Percentiles rank a stretch among this genome's conserved stretches.
Conservation (phyloP, 2,329 filamentous ascomycete genomes). For the Colletotrichum sp. region DNA sequence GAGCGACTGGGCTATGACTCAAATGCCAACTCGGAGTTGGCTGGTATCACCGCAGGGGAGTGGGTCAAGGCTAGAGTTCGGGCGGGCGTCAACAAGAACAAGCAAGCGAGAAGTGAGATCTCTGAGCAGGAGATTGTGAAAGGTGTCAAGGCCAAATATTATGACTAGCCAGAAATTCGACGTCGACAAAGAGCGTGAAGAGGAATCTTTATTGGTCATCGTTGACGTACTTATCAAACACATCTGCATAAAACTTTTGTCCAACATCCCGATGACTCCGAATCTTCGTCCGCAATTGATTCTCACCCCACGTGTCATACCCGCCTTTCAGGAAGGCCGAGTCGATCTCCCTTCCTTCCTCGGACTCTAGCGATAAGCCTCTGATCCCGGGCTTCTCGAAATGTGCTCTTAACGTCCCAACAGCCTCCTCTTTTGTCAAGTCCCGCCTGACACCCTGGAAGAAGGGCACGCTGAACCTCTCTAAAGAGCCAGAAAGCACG, state of each 20-base stretch:
- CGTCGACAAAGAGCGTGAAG: fast-evolving
- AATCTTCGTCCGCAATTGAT: conserved; percentile 58
- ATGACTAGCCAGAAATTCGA: conserved; percentile 25
- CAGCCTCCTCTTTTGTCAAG: conserved; percentile 48
- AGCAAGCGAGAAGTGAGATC: conserved; percentile 29
- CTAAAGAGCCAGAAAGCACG: conserved; percentile 36
- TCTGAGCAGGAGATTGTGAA: conserved; percentile 32
- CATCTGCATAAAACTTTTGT: conserved; percentile 47
- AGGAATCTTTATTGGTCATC: conserved; percentile 30
- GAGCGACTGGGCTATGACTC: conserved; percentile 32
- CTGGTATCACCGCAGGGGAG: conserved; percentile 37
- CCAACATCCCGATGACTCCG: conserved; percentile 56
- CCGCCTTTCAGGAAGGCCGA: conserved; percentile 53
- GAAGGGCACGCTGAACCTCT: conserved; percentile 49
- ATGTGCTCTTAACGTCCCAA: conserved; percentile 40
- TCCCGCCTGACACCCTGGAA: conserved; percentile 54
- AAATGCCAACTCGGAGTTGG: conserved; percentile 26
- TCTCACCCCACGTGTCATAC: conserved; percentile 61
- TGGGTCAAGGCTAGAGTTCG: conserved; percentile 38
- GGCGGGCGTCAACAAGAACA: conserved; percentile 20
- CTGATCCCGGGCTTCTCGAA: conserved; percentile 29
- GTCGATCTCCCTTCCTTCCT: conserved; percentile 44
- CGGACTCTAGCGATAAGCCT: conserved; percentile 31
- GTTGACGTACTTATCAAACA: conserved; percentile 52
- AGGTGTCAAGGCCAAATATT: conserved; percentile 36